Base-by-base conservation (phyloP, 2,329 filamentous ascomycete genomes). In the Botryotinia convoluta region DNA sequence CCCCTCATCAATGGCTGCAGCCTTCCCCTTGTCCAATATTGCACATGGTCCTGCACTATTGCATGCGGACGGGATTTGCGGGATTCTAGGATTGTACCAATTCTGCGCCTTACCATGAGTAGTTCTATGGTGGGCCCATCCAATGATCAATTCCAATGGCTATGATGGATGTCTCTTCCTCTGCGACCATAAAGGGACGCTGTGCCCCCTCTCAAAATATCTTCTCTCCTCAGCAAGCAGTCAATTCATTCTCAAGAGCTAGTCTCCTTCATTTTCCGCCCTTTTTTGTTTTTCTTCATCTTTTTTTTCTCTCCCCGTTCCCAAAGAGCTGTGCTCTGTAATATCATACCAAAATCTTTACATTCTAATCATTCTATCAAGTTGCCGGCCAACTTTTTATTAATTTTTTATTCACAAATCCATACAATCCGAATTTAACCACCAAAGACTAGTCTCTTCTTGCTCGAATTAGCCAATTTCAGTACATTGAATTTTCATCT, bases 201-300 rank as follows among this genome's bases (percentile, higher is more conserved):
- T 69, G 64, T 51, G 69, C 72, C 74, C 76, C 79, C 79, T 78
- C 71, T 72, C 73, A 63, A 65, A 68, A 71, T 60, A 42, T 71
- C 75, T 75, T 79, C 74, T 80, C 76, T 89, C 89, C 86, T 86
- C 86, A 91, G 90, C 90, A 92, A 92, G 90, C 85, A 84, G 80
- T 85, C 83, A 86, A 86, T 69, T 72, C 62, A 73, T 84, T 80
- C 79, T 82, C 83, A 81, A 86, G 86, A 86, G 85, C 84, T 84
- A 83, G 83, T 85, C 82, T 83, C 77, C 81, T 76, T 76, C 77
- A 80, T 80, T 78, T 81, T 81, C 82, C 85, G 86, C 83, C 83
- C 85, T 88, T 86, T 85, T 83, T 81, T 80, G 80, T 79, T 81
- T 82, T 80, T 82, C 81, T 80, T 82, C 82, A 82, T 79, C 82